These are phyloP conservation scores for Lichtheimia ornata DNA, from an alignment of 371 early-diverging fungal species.

Conservation along the genomic window DNA sequence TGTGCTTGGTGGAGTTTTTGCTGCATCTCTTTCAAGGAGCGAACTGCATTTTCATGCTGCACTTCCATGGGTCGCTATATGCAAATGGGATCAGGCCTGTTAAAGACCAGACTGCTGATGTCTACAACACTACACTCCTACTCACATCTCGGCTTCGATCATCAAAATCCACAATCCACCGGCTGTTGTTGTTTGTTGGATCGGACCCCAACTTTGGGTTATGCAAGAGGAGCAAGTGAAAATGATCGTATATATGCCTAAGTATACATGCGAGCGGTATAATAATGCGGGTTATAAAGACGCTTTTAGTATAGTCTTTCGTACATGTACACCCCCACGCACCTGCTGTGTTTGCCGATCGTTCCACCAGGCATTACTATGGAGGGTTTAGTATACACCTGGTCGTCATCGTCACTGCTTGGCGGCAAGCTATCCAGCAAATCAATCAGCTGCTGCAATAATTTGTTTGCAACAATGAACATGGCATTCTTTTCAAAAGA, in stretches of 20 bases:
- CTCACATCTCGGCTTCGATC: conserved; percentile 45
- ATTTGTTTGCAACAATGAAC: conserved; percentile 17
- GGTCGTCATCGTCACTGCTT: conserved; percentile 13
- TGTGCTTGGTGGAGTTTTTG: conserved; percentile 7
- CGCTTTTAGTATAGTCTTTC: not conserved
- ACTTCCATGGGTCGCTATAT: conserved; percentile 38
- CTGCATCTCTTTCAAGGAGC: conserved; percentile 22
- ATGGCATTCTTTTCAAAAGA: conserved; percentile 4
- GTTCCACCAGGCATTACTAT: conserved; percentile 62
- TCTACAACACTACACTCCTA: not conserved
- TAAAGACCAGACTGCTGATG: too few species aligned
- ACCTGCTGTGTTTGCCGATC: conserved; percentile 69
- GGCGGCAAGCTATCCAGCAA: conserved; percentile 13
- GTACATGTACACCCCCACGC: conserved; percentile 13
- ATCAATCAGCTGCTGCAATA: conserved; percentile 28
- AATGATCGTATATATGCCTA: conserved; percentile 50
- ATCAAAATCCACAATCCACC: conserved; percentile 48
- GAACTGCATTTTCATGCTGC: conserved; percentile 39
- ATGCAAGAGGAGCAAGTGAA: conserved; percentile 29
- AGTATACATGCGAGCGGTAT: not conserved
- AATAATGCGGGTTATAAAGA: not conserved
- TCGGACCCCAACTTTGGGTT: conserved; percentile 20
- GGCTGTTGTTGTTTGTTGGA: conserved; percentile 2
- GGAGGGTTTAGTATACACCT: conserved; percentile 47
- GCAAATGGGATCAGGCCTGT: not conserved